Percentiles rank a stretch among this genome's conserved stretches.
These are phyloP conservation scores for Geranium brycei DNA, from an alignment of 345 rosid genomes.

Conservation along the genomic window DNA sequence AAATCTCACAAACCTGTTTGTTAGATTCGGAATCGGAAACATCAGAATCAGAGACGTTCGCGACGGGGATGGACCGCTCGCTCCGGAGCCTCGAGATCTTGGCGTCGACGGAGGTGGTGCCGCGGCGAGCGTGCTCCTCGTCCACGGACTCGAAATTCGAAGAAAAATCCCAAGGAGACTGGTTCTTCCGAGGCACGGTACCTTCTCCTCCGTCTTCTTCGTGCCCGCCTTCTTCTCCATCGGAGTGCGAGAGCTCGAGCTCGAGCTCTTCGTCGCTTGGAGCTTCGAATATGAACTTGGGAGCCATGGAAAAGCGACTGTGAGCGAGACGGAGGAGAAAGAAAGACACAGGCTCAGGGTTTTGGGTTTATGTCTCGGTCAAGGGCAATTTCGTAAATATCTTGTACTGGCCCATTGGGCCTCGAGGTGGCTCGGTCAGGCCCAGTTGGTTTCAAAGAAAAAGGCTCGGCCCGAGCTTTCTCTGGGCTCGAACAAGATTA, in stretches of 20 bases:
- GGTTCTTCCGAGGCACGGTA: conserved; percentile 22
- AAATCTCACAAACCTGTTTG: conserved; percentile 32
- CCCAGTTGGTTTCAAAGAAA: too few species aligned
- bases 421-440: too few species aligned
- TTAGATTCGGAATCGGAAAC: conserved; percentile 44
- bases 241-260: conserved; percentile 1
- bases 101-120: conserved; percentile 74
- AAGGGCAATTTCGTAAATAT: background rate
- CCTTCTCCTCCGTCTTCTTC: conserved; percentile 19
- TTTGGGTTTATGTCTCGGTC: background rate
- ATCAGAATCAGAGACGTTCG: conserved; percentile 14
- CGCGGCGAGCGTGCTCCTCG: conserved; percentile 84
- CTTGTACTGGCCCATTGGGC: too few species aligned
- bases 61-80: conserved; percentile 25
- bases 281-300: conserved; percentile 37
- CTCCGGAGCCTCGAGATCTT: conserved; percentile 63
- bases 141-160: conserved; percentile 69
- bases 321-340: background rate
- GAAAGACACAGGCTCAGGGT: background rate
- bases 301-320: background rate
- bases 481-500: too few species aligned
- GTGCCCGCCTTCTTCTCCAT: conserved; percentile 14
- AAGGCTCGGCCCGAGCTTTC: too few species aligned
- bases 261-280: conserved; percentile 63
- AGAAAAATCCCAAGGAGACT: conserved; percentile 90